Evolutionary conservation across 495 filamentous ascomycete species (phyloP), one percentile per base, ranked within the genome.

Genomic region (Pyrenopolyporus hunteri): DNA sequence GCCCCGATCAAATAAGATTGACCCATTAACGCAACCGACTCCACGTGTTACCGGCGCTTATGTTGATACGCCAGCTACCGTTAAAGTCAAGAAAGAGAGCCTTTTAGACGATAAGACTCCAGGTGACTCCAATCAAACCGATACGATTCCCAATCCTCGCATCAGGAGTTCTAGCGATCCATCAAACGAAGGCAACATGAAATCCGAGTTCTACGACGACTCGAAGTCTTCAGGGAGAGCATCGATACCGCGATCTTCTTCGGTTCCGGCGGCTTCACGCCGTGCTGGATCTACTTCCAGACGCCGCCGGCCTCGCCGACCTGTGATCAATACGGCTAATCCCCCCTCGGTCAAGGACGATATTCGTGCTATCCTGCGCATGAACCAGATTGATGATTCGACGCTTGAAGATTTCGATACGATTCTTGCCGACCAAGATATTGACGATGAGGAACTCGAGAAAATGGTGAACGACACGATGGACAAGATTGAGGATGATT

Each of bases 351-450:
- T 80, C 23, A 74, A 69, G 10, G 80, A 83, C 33, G 81, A 83
- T 48, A 67, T 83, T 22, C 68, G 77, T 32, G 75, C 77, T 37
- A 80, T 84, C 43, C 59, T 80, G 45, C 72, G 70, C 14, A 70
- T 70, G 56, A 76, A 77, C 50, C 68, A 80, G 14, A 74, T 81
- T 36, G 82, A 83, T 28, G 81, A 84, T 47, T 82, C 82, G 1
- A 84, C 80, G 0, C 68, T 83, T 8, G 81, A 83, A 20, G 77
- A 82, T 45, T 65, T 80, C 19, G 78, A 75, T 48, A 71, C 76
- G 14, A 62, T 80, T 9, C 66, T 80, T 16, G 62, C 60, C 19
- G 64, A 64, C 40, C 69, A 68, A 6, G 59, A 70, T 11, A 53
- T 70, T 35, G 47, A 64, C 26, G 57, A 64, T 8, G 37, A 54